A percentile compares a stretch with the other conserved stretches of the same genome.
Evolutionary conservation across 306 rosid genomes (phyloP).

Genomic region (Delonix regia): DNA sequence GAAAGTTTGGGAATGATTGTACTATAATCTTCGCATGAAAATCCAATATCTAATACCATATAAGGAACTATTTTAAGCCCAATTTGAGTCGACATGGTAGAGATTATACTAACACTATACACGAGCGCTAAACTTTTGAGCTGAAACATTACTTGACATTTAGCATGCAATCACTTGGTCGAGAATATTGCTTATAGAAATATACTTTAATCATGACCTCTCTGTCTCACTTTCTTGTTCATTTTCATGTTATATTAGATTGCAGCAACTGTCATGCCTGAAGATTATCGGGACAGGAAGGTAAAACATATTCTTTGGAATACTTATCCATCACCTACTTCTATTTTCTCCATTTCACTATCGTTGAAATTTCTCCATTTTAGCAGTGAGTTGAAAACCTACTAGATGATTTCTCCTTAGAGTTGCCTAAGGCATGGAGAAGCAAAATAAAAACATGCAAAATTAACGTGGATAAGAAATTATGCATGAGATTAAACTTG

Average conservation of each 20-base stretch:
- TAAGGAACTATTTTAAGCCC: neutral
- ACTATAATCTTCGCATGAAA: neutral
- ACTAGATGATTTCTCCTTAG: neutral
- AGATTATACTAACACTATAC: neutral
- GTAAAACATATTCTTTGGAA: conserved; percentile 39
- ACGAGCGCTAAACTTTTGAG: neutral
- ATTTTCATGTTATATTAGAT: conserved; percentile 54
- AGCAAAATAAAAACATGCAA: neutral
- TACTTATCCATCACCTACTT: neutral
- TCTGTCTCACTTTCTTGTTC: conserved; percentile 14
- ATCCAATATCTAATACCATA: neutral
- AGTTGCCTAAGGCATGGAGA: neutral
- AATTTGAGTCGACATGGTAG: neutral
- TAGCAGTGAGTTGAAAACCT: neutral
- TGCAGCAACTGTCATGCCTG: conserved; percentile 85
- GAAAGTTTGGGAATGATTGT: neutral
- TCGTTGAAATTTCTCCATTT: neutral
- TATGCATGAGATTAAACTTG: neutral
- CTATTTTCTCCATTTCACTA: neutral
- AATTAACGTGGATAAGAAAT: neutral
- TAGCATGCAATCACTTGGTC: conserved; percentile 6
- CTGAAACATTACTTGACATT: neutral
- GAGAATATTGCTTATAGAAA: conserved; percentile 16
- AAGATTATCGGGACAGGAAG: conserved; percentile 80
- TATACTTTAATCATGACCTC: conserved; percentile 20